Evolutionary conservation across 2,329 filamentous ascomycete species (phyloP).

Genomic region (Talaromyces pinophilus): DNA sequence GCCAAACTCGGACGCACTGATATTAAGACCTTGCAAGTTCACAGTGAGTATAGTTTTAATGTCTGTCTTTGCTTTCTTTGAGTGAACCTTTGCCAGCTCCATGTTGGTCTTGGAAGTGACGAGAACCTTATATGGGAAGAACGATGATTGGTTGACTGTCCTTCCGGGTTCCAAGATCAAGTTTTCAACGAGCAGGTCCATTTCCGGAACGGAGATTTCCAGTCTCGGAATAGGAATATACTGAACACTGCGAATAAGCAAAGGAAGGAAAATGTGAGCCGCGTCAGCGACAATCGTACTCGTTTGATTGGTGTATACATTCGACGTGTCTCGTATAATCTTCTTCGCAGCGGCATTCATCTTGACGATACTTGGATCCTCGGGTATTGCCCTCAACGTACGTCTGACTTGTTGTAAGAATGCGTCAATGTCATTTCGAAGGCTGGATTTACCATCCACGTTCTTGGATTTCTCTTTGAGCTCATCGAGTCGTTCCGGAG

Average conservation of each 20-base stretch:
- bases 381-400: conserved; percentile 67
- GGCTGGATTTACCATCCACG: conserved; percentile 64
- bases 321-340: conserved; percentile 70
- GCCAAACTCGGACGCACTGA: conserved; percentile 82
- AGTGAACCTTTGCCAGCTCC: conserved; percentile 77
- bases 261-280: conserved; percentile 77
- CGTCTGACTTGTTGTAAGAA: conserved; percentile 68
- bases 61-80: conserved; percentile 63
- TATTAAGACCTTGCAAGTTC: conserved; percentile 77
- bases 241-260: conserved; percentile 75
- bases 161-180: conserved; percentile 84
- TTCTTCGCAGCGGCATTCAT: conserved; percentile 67
- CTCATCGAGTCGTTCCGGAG: conserved; percentile 64
- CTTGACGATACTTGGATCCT: conserved; percentile 71
- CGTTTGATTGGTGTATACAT: conserved; percentile 64
- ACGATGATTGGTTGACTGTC: conserved; percentile 82
- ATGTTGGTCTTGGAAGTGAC: conserved; percentile 84
- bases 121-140: conserved; percentile 80
- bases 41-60: conserved; percentile 73
- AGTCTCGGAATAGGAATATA: conserved; percentile 86
- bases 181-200: conserved; percentile 87
- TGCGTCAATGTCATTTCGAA: conserved; percentile 71
- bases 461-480: conserved; percentile 58
- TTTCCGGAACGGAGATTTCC: conserved; percentile 79
- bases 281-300: conserved; percentile 72